Evolutionary conservation across 2,329 filamentous ascomycete species (phyloP), one percentile per base, ranked within the genome.

Genomic region (Pseudocercospora eumusae): DNA sequence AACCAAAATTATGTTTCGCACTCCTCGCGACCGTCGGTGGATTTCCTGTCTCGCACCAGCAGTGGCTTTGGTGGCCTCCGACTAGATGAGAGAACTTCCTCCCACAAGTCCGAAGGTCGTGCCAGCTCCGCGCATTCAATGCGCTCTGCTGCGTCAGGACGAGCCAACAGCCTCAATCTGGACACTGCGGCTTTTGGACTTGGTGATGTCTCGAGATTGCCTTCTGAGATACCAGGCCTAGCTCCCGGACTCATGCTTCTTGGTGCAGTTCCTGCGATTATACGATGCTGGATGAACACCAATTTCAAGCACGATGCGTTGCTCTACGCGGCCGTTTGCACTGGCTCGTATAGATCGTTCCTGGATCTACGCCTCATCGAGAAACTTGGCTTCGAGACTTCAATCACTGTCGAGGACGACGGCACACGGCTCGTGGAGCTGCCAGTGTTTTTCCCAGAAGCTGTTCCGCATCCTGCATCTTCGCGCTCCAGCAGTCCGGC

Each of bases 31-130:
- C 89, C 92, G 60, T 93, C 91, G 11, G 86, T 90, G 52, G 95
- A 98, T 60, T 89, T 96, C 68, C 86, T 87, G 44, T 89, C 90
- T 25, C 81, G 93, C 56, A 92, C 91, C 21, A 69, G 67, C 62
- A 73, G 69, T 75, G 89, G 91, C 36, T 82, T 97, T 70, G 88
- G 89, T 60, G 87, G 87, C 40, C 87, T 91, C 73, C 84, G 87
- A 45, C 87, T 97, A 86, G 95, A 90, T 76, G 95, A 99, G 77
- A 87, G 95, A 15, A 91, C 92, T 0, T 84, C 92, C 15, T 99
- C 95, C 10, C 92, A 98, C 81, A 96, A 96, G 74, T 98, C 95
- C 0, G 93, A 99, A 74, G 95, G 95, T 36, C 85, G 93, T 64
- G 92, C 96, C 73, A 98, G 93, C 75, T 98, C 93, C 8, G 85